Conservation (phyloP, 345 rosid species). For the Eucalyptus paniculata region DNA sequence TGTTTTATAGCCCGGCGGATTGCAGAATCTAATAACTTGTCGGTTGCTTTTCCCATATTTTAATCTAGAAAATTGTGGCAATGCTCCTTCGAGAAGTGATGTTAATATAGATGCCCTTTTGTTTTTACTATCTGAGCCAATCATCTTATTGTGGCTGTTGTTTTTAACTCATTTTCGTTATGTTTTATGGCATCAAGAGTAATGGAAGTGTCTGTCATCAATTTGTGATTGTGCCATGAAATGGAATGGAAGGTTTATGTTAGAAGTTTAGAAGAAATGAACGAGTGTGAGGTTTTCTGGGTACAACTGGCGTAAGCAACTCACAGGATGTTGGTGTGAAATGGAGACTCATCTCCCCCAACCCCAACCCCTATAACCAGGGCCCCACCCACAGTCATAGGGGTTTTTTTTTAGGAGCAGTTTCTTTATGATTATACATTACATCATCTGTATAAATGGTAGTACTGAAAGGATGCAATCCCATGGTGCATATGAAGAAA, state of each 20-base stretch:
- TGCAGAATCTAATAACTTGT: neutral
- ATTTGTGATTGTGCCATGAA: neutral
- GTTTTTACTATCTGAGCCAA: neutral
- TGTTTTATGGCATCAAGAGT: neutral
- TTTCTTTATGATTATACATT: neutral
- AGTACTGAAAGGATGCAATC: neutral
- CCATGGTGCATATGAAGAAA: neutral
- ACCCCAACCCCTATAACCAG: neutral
- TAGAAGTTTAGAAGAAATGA: neutral
- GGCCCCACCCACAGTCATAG: neutral
- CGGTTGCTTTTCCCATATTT: neutral
- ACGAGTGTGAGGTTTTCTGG: neutral
- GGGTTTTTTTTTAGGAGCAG: neutral
- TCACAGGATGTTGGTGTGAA: neutral
- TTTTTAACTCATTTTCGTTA: neutral
- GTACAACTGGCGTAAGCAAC: neutral
- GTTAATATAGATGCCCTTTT: neutral
- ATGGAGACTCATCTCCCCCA: neutral
- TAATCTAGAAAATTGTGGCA: neutral
- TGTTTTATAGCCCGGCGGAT: neutral
- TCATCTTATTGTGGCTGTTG: neutral
- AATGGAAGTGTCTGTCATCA: neutral
- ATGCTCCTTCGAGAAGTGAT: neutral
- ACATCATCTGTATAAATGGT: neutral
- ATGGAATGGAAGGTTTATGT: neutral